A percentile compares a stretch with the other conserved stretches of the same genome.
Evolutionary conservation across 1,139 yeast genomes (phyloP).

Genomic region (Geotrichum carabidarum): DNA sequence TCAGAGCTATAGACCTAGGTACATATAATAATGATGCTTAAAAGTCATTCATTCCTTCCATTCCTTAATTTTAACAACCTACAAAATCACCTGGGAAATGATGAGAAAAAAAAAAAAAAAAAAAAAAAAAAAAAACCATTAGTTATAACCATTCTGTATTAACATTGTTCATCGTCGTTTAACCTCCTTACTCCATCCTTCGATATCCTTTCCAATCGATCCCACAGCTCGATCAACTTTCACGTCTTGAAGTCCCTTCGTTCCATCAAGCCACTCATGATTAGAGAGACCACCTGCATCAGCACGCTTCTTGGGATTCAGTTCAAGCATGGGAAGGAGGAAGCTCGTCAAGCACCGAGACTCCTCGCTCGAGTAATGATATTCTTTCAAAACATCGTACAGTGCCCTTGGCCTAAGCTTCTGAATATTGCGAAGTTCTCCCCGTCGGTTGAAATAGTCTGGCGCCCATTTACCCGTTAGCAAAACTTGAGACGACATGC

Average conservation of each 20-base stretch:
- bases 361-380: slow-evolving; percentile 53
- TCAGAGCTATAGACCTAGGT: too few species aligned
- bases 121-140: neutral
- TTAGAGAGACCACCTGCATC: slow-evolving; percentile 79
- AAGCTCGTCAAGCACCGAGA: slow-evolving; percentile 58
- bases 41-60: too few species aligned
- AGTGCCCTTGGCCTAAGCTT: slow-evolving; percentile 67
- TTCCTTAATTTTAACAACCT: neutral
- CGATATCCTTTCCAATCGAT: slow-evolving; percentile 63
- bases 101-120: neutral
- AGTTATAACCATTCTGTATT: neutral
- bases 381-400: slow-evolving; percentile 60
- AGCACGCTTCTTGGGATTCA: slow-evolving; percentile 66
- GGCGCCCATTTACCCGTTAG: slow-evolving; percentile 50
- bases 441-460: slow-evolving; percentile 53
- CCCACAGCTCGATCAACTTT: slow-evolving; percentile 52
- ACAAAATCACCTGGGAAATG: neutral
- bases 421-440: slow-evolving; percentile 53
- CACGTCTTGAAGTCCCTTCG: slow-evolving; percentile 54
- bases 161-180: slow-evolving; percentile 19
- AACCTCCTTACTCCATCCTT: slow-evolving; percentile 57
- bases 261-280: slow-evolving; percentile 71
- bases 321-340: slow-evolving; percentile 65
- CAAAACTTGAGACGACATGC: slow-evolving; percentile 51
- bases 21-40: too few species aligned